phyloP scores from a whole-genome alignment of 768 basidiomycete genomes.

The Glaciozyma antarctica region DNA sequence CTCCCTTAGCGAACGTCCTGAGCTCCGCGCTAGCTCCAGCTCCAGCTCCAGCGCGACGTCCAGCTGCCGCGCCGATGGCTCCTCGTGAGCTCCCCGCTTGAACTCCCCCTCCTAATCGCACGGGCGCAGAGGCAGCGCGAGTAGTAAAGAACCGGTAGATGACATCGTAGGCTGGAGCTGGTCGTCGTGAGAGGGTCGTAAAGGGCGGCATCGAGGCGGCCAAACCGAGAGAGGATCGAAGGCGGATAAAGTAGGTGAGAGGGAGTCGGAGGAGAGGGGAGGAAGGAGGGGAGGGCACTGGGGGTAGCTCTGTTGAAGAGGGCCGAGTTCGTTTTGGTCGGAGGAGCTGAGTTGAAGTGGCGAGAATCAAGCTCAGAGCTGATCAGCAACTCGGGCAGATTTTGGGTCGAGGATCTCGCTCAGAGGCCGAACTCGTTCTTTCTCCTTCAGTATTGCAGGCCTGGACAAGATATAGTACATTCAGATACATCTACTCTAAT shows the following conservation, averaged over 20 bases:
- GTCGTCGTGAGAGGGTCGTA: background rate
- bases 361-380: too few relatives aligned
- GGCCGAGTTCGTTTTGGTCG: background rate
- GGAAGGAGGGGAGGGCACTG: background rate
- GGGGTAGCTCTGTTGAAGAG: conserved; percentile 1
- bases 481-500: background rate
- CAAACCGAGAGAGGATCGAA: background rate
- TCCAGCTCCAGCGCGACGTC: too few relatives aligned
- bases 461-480: too few relatives aligned
- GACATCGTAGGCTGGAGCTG: background rate
- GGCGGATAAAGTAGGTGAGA: too few relatives aligned
- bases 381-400: too few relatives aligned
- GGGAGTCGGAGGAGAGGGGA: background rate
- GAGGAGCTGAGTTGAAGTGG: too few relatives aligned
- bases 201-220: background rate
- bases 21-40: too few relatives aligned
- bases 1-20: too few relatives aligned
- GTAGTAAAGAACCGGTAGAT: conserved; percentile 22
- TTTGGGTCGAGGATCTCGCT: too few relatives aligned
- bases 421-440: too few relatives aligned
- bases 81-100: background rate
- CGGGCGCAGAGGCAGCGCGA: background rate
- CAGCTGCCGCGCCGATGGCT: background rate
- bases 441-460: too few relatives aligned
- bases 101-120: background rate